Base-by-base conservation (phyloP, 768 basidiomycete species). In the Tulasnella sp. region DNA sequence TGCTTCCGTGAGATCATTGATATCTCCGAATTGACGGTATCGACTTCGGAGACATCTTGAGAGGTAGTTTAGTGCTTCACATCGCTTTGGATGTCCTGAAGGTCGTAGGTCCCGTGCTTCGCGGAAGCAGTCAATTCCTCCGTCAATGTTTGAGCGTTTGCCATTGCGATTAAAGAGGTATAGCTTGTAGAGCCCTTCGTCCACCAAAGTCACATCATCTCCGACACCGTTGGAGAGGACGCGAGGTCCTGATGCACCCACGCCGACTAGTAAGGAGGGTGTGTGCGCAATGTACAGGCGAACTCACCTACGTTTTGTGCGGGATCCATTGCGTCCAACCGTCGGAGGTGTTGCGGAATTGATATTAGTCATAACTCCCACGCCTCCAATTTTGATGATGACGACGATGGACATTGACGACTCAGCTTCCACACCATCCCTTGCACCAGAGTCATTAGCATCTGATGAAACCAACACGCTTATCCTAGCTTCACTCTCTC, bases 401-500 rank as follows among this genome's bases (percentile, higher is more conserved):
- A n/a, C n/a, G n/a, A n/a, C n/a, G n/a, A n/a, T n/a, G n/a, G n/a
- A n/a, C n/a, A n/a, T n/a, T n/a, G n/a, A n/a, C n/a, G n/a, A n/a
- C n/a, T n/a, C n/a, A n/a, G n/a, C 48, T 12, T 39, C 48, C 5
- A 49, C 48, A 4, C 48, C 48, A 13, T 49, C 48, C 2, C 35
- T 49, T 19, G 48, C 29, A n/a, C 22, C 48, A 19, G 48, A 40
- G n/a, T 50, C 48, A 22, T 28, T 45, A 25, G 19, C 25, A 27
- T 35, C 39, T 7, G 34, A 50, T 16, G 37, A 50, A 13, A 93
- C 91, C 28, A 98, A 98, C 65, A 85, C 91, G 0, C 70, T 96
- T 27, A 74, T 89, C 34, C 73, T 98, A 43, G 79, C 91, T 1
- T 72, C 76, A 2, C 66, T 98, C 0, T 87, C 90, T 3, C 73